Evolutionary conservation across 495 filamentous ascomycete species (phyloP).

Genomic region (Lophiostoma macrostomum): DNA sequence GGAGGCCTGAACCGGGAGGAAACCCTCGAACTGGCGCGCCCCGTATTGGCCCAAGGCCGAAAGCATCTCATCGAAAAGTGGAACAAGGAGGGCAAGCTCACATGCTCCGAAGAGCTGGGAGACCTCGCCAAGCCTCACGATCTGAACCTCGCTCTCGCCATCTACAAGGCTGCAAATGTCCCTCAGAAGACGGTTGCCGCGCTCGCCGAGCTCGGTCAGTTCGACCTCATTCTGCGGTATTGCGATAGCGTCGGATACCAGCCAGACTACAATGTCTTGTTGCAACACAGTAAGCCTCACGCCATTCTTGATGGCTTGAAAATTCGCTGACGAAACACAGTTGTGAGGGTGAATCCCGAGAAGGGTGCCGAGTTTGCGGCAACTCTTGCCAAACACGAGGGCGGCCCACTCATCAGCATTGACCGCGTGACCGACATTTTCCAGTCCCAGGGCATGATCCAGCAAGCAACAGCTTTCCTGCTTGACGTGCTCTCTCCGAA

Average conservation of each 20-base stretch:
- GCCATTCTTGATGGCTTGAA: too few relatives aligned
- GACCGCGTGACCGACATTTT: constrained; percentile 97
- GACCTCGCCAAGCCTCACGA: constrained; percentile 91
- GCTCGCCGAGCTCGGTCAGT: constrained; percentile 92
- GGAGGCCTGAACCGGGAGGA: constrained; percentile 87
- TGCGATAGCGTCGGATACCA: constrained; percentile 76
- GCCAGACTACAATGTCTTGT: constrained; percentile 84
- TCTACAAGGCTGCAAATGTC: constrained; percentile 84
- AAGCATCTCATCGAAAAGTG: constrained; percentile 98
- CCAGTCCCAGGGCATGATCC: constrained; percentile 94
- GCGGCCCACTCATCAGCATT: constrained; percentile 82
- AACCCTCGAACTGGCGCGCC: constrained; percentile 87
- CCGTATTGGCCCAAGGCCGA: constrained; percentile 86
- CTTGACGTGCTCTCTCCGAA: constrained; percentile 92
- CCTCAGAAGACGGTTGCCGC: constrained; percentile 91
- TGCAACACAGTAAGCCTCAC: too few relatives aligned
- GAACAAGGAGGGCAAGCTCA: constrained; percentile 91
- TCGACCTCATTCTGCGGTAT: constrained; percentile 92
- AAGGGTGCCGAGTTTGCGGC: constrained; percentile 93
- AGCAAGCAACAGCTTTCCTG: constrained; percentile 95
- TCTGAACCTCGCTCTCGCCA: constrained; percentile 72
- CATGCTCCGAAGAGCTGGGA: constrained; percentile 92
- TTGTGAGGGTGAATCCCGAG: constrained; percentile 87
- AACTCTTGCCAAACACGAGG: constrained; percentile 78
- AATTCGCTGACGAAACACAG: too few relatives aligned